Conservation (phyloP, 2,329 filamentous ascomycete genomes). For the Parastagonospora avenae region DNA sequence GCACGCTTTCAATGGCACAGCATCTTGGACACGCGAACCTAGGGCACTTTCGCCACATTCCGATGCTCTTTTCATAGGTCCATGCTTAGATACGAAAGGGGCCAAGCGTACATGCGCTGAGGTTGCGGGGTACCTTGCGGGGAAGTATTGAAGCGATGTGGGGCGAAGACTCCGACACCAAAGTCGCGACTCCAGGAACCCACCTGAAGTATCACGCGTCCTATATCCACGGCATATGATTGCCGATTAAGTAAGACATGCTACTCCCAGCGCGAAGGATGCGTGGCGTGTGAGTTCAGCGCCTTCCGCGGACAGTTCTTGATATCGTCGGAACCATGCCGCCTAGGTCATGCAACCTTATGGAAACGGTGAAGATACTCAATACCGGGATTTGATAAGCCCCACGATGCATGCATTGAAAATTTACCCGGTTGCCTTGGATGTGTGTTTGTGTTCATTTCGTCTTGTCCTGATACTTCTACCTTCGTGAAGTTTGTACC, state of each 20-base stretch:
- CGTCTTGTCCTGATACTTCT: slow-evolving; percentile 1
- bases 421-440: slow-evolving; percentile 8
- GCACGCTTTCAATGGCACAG: too few relatives aligned
- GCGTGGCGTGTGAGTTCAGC: slow-evolving; percentile 8
- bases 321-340: slow-evolving; percentile 10
- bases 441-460: background rate
- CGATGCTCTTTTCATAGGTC: too few relatives aligned
- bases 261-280: background rate
- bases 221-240: slow-evolving; percentile 22
- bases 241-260: background rate
- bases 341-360: slow-evolving; percentile 9
- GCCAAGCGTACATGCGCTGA: slow-evolving; percentile 2
- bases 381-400: slow-evolving; percentile 7
- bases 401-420: slow-evolving; percentile 14
- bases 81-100: background rate
- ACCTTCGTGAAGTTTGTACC: background rate
- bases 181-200: slow-evolving; percentile 3
- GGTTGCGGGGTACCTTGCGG: slow-evolving; percentile 30
- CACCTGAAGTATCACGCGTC: slow-evolving; percentile 13
- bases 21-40: too few relatives aligned
- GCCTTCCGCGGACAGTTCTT: slow-evolving; percentile 3
- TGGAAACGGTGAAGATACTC: slow-evolving; percentile 4
- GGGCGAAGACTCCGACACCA: slow-evolving; percentile 14
- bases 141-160: slow-evolving; percentile 23
- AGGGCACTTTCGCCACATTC: background rate